Base-by-base conservation (phyloP, 306 rosid genomes). In the Prosopis cineraria region DNA sequence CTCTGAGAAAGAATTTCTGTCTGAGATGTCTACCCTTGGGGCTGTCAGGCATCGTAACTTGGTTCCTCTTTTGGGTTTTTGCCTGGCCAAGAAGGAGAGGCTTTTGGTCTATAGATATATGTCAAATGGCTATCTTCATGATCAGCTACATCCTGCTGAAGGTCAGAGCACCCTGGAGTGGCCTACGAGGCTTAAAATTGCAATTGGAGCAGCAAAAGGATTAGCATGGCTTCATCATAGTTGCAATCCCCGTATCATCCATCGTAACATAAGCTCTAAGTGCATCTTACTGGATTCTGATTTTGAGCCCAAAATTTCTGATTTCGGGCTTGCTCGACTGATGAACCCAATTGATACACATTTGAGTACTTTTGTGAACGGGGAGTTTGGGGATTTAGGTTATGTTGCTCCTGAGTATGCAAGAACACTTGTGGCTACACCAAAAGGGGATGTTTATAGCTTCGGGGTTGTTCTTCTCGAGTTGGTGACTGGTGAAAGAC, bases 261-360 rank as follows among this genome's bases (percentile, higher is more conserved):
- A 95, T 84, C 89, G 98, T 17, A 95, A 95, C 88, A 87, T 95
- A 83, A 95, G 98, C 87, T 92, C 98, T 24, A 92, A 93, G 75
- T 91, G 98, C 86, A 91, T 95, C 75, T 84, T 95, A 39, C 77
- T 95, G 75, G 97, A 91, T 14, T 88, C 77, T 17, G 91, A 86
- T 48, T 95, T 88, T 45, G 98, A 92, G 87, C 96, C 98, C 17
- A 92, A 88, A 77, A 92, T 95, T 71, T 95, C 98, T 6, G 98
- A 88, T 82, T 95, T 95, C 27, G 98, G 98, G 74, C 98, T 95
- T 10, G 98, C 97, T 47, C 88, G 98, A 85, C 83, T 95, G 80
- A 95, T 95, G 98, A 91, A 91, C 76, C 98, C 97, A 19, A 72
- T 95, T 75, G 98, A 95, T 67, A 95, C 98, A 5, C 98, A 95